phyloP scores from a whole-genome alignment of 768 basidiomycete genomes.

The Lactarius hengduanensis region DNA sequence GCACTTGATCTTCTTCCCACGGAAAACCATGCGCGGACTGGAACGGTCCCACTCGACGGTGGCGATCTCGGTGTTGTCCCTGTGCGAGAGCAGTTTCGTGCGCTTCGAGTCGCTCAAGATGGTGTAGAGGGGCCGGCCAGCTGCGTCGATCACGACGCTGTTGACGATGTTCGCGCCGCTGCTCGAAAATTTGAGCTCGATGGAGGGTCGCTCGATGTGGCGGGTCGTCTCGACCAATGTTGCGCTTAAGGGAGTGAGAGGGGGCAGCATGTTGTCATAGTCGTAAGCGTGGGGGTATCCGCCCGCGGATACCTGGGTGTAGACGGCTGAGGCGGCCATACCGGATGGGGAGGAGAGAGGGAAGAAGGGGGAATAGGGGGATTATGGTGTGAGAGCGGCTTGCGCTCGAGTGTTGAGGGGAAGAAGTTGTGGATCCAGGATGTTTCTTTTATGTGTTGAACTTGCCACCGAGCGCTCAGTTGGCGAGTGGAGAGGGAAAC shows the following conservation, averaged over 20 bases:
- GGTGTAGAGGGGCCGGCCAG: conserved; percentile 8
- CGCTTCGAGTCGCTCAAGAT: conserved; percentile 16
- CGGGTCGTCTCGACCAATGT: conserved; percentile 5
- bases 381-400: conserved; percentile 1
- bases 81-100: conserved; percentile 6
- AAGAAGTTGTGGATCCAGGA: neutral
- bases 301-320: conserved; percentile 21
- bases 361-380: no score
- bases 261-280: neutral
- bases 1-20: conserved; percentile 17
- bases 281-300: conserved; percentile 5
- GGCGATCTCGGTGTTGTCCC: conserved; percentile 9
- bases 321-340: conserved; percentile 12
- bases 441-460: conserved; percentile 15
- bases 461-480: neutral
- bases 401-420: conserved; percentile 3
- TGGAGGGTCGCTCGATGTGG: conserved; percentile 4
- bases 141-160: neutral
- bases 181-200: conserved; percentile 17
- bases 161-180: conserved; percentile 16
- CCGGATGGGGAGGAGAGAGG: neutral
- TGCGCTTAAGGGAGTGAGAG: conserved; percentile 2
- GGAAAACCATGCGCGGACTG: conserved; percentile 20
- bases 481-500: neutral
- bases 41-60: conserved; percentile 21